Evolutionary conservation across 441 rosid species (phyloP), one percentile per base, ranked within the genome.

Genomic region (Populus tomentosa): DNA sequence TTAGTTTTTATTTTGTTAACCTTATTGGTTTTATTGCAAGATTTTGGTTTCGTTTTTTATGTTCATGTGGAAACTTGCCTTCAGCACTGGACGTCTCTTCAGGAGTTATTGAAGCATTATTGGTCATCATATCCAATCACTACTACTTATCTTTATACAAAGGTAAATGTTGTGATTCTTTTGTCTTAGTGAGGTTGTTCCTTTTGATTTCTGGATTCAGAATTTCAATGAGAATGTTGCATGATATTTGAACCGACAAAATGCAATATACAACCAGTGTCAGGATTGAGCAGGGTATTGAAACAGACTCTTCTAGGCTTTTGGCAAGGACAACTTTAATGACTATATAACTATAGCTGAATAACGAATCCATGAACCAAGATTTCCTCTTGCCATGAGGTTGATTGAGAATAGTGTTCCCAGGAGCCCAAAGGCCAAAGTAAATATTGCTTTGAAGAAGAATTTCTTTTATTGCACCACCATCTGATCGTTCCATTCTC

Each of bases 61-160:
- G 74, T 80, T 86, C 46, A 78, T 71, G 63, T 68, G 74, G 75
- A 74, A 80, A 78, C 24, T 75, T 67, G 53, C 83, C 71, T 84
- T 65, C 92, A 95, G 99, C 93, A 87, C 62, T 91, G 94, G 95
- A 81, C 86, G 20, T 89, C 98, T 50, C 88, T 91, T 73, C 91
- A 90, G 81, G 99, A 95, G 86, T 78, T 93, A 71, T 84, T 89
- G 82, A 88, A 75, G 83, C 97, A 95, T 86, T 94, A 88, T 81
- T 94, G 99, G 98, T 90, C 99, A 72, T 95, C 97, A n/a, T 95
- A 92, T 87, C 99, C 99, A 30, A 86, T 95, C 70, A 91, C 94
- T 8, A 88, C 91, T 13, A 18, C 89, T 24, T 84, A 90, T 87
- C 94, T 95, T 77, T 85, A 86, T 81, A 77, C 85, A 11, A 95